Evolutionary conservation across 2,329 filamentous ascomycete genomes (phyloP).

Genomic region (Hymenoscyphus linearis): DNA sequence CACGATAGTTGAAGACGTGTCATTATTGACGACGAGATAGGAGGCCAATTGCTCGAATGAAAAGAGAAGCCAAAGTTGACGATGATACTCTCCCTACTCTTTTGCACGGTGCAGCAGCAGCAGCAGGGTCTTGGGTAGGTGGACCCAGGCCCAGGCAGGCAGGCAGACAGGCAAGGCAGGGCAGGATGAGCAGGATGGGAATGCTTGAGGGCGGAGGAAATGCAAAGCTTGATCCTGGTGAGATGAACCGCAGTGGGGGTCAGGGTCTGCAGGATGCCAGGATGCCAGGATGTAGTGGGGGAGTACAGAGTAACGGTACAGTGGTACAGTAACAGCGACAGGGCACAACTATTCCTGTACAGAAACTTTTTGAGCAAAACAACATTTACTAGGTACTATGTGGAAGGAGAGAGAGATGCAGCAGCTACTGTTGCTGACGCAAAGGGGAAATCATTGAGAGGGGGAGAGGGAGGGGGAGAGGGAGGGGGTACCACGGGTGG

Average conservation of each 20-base stretch:
- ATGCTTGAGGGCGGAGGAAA: neutral
- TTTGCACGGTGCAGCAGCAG: neutral
- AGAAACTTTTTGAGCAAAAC: too few relatives aligned
- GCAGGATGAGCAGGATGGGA: neutral
- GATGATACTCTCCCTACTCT: neutral
- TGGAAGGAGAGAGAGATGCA: too few relatives aligned
- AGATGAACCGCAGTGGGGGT: neutral
- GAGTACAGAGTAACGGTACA: neutral
- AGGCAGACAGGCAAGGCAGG: neutral
- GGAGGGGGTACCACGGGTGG: too few relatives aligned
- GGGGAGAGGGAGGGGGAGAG: too few relatives aligned
- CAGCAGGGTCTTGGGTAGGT: neutral
- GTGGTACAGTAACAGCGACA: too few relatives aligned
- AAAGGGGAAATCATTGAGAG: too few relatives aligned
- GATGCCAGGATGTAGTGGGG: neutral
- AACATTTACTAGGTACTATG: too few relatives aligned
- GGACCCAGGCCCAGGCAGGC: neutral
- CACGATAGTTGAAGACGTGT: neutral
- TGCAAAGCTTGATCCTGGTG: neutral
- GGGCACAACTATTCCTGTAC: too few relatives aligned
- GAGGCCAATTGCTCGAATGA: neutral
- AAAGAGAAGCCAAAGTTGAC: neutral
- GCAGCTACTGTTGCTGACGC: too few relatives aligned
- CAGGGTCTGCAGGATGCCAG: neutral
- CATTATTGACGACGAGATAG: neutral